Base-by-base conservation (phyloP, 257 asterid genomes). In the Lycium ferocissimum region DNA sequence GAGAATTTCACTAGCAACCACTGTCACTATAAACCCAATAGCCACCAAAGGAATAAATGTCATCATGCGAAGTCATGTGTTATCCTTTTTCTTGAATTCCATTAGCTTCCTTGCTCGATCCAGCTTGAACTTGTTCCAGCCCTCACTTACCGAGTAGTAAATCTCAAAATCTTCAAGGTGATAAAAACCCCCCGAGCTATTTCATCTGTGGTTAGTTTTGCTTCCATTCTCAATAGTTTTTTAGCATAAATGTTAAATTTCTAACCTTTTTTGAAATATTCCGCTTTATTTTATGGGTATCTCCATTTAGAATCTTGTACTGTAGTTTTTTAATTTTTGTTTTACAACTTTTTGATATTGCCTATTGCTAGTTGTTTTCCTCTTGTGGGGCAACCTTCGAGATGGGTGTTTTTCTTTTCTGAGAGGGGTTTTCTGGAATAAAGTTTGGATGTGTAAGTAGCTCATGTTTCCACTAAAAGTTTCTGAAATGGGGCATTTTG, bases 261-360 rank as follows among this genome's bases (percentile, higher is more conserved):
- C 69, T 20, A 62, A 67, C 10, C 58, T 72, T 72, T 72, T 72
- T 5, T 2, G 38, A 43, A 72, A 9, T 43, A 47, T 72, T 72
- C 9, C 0, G 0, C 38, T 45, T 11, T n/a, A 20, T 72, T 47
- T 72, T 43, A n/a, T 20, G 1, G 0, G 33, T 40, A 2, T 72
- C 80, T n/a, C 33, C 37, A 43, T 72, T 72, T 72, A 72, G 58
- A 72, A 72, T n/a, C 80, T 20, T 72, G 54, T 72, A 45, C 33
- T 72, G n/a, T 72, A 72, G 37, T 14, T 72, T 9, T 20, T 3
- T 0, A 5, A 18, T 1, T 72, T 72, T 72, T 72, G 37, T 72
- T 45, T 43, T 47, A 45, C 9, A 71, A 40, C 56, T 71, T 71
- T 43, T 71, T 40, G 56, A 71, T 45, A 72, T 72, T 72, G 18